These are phyloP conservation scores for Astrothelium macrocarpum DNA, from an alignment of 495 filamentous ascomycete genomes.

Conservation along the genomic window DNA sequence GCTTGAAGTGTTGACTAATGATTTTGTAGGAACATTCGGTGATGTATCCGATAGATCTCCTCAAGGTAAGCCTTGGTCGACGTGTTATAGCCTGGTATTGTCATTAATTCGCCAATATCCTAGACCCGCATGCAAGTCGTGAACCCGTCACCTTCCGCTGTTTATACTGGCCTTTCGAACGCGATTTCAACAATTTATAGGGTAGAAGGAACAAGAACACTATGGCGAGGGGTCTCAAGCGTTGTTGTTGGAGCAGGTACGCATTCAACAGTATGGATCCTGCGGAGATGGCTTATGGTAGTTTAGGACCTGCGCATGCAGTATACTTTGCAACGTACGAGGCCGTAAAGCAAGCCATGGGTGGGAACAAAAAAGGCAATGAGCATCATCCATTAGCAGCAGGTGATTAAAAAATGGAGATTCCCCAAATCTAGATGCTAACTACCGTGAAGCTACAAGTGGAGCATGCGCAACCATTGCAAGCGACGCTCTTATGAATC, in stretches of 20 bases:
- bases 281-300: slow-evolving; percentile 24
- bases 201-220: slow-evolving; percentile 75
- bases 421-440: slow-evolving; percentile 13
- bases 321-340: slow-evolving; percentile 99
- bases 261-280: slow-evolving; percentile 25
- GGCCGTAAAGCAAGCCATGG: slow-evolving; percentile 88
- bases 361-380: slow-evolving; percentile 69
- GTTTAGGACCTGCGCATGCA: slow-evolving; percentile 85
- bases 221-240: slow-evolving; percentile 96
- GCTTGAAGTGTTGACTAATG: slow-evolving; percentile 12
- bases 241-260: slow-evolving; percentile 90
- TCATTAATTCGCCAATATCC: slow-evolving; percentile 17
- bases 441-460: slow-evolving; percentile 57
- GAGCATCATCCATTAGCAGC: slow-evolving; percentile 90
- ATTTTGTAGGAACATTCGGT: slow-evolving; percentile 63
- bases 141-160: slow-evolving; percentile 71
- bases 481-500: slow-evolving; percentile 98
- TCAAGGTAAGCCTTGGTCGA: slow-evolving; percentile 64
- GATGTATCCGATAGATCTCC: slow-evolving; percentile 96
- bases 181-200: slow-evolving; percentile 84
- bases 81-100: slow-evolving; percentile 17
- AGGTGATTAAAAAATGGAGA: slow-evolving; percentile 43
- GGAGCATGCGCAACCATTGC: slow-evolving; percentile 92
- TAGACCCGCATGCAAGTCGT: slow-evolving; percentile 97
- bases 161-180: slow-evolving; percentile 86